phyloP scores from a whole-genome alignment of 2,329 filamentous ascomycete species.

The Pseudogymnoascus sp. region DNA sequence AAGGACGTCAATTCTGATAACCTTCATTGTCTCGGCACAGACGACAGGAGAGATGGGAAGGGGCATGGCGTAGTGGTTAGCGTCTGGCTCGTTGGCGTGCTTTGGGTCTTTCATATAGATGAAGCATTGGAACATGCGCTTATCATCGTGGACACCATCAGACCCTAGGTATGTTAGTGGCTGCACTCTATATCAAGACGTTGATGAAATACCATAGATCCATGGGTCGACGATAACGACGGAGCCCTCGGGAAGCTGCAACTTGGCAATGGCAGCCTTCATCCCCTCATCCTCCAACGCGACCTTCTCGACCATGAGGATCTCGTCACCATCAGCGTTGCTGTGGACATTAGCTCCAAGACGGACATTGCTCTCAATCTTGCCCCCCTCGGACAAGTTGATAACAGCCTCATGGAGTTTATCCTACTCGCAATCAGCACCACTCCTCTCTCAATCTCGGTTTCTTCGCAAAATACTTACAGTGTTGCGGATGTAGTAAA shows the following conservation, averaged over 20 bases:
- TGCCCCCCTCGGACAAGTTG: constrained; percentile 41
- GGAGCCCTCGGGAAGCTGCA: constrained; percentile 52
- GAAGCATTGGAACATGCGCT: constrained; percentile 54
- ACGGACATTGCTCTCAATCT: constrained; percentile 49
- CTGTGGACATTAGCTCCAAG: constrained; percentile 51
- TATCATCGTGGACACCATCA: constrained; percentile 40
- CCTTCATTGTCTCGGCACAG: constrained; percentile 51
- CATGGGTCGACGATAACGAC: constrained; percentile 54
- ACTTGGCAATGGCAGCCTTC: constrained; percentile 51
- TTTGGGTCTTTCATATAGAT: constrained; percentile 57
- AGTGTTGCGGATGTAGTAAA: constrained; percentile 53
- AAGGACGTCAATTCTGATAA: constrained; percentile 61
- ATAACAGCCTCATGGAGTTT: constrained; percentile 54
- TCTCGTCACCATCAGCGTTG: constrained; percentile 52
- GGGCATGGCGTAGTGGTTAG: constrained; percentile 62
- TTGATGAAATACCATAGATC: constrained; percentile 45
- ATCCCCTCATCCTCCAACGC: constrained; percentile 49
- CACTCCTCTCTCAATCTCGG: not conserved
- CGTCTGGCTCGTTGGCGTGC: constrained; percentile 52
- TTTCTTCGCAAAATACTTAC: constrained; percentile 33
- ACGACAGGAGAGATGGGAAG: constrained; percentile 59
- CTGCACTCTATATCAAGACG: not conserved
- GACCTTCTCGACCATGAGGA: constrained; percentile 48
- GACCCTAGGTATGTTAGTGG: constrained; percentile 32
- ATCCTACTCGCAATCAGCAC: constrained; percentile 33